phyloP scores from a whole-genome alignment of 805 yeast species.

The Starmerella apicola region DNA sequence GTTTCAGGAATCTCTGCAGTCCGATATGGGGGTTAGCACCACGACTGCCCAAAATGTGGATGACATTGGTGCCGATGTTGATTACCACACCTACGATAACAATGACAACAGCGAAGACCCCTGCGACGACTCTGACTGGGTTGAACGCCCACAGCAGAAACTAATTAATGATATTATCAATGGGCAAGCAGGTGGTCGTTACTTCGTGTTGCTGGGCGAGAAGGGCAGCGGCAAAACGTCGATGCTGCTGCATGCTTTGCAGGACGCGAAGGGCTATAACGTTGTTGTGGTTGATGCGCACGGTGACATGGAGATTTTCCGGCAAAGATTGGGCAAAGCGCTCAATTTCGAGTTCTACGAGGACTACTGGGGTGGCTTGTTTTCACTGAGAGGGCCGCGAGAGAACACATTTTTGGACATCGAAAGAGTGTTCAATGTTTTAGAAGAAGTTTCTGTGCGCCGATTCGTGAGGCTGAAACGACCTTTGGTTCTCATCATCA shows the following conservation, averaged over 20 bases:
- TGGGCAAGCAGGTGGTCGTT: conserved; percentile 56
- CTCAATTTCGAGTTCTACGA: conserved; percentile 61
- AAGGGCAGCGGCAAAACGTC: conserved; percentile 82
- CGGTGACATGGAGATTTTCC: conserved; percentile 71
- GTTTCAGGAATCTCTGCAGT: neutral
- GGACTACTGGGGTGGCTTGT: conserved; percentile 71
- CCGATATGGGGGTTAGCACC: neutral
- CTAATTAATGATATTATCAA: conserved; percentile 50
- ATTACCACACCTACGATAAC: too few species aligned
- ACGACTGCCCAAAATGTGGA: neutral
- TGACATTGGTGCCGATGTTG: neutral
- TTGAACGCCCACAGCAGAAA: conserved; percentile 54
- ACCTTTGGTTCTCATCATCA: conserved; percentile 60
- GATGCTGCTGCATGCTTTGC: conserved; percentile 57
- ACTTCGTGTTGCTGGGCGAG: conserved; percentile 64
- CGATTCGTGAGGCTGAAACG: conserved; percentile 28
- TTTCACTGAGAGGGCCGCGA: conserved; percentile 71
- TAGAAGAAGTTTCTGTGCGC: conserved; percentile 58
- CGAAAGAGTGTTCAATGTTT: conserved; percentile 65
- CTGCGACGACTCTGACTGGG: conserved; percentile 38
- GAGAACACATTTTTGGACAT: conserved; percentile 71
- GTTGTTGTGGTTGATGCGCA: conserved; percentile 71
- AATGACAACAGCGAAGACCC: conserved; percentile 9
- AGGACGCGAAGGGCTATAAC: conserved; percentile 46
- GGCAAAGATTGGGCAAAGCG: conserved; percentile 66